Percentiles rank a stretch among this genome's conserved stretches.
Conservation (phyloP, 352 stramenopile species). For the Globisporangium alternatum region DNA sequence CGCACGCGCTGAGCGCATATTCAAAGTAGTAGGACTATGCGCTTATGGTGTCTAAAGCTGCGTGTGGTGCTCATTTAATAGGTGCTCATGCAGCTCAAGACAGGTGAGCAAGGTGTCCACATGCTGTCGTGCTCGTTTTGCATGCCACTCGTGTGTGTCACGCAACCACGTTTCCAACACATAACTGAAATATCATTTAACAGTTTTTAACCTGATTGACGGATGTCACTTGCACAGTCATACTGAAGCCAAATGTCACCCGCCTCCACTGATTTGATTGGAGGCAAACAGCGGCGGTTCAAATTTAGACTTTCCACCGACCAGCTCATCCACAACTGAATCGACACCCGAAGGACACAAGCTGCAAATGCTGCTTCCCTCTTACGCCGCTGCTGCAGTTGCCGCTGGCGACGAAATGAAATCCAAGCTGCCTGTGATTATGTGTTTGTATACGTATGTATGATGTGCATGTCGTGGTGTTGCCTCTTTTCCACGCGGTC, state of each 20-base stretch:
- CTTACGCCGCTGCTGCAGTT: constrained; percentile 12
- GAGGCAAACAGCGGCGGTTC: not conserved
- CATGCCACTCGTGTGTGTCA: not conserved
- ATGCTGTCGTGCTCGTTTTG: not conserved
- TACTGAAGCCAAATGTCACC: constrained; percentile 8
- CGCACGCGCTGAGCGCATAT: not conserved
- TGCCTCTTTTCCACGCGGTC: constrained; percentile 11
- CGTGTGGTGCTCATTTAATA: not conserved
- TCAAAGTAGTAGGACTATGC: not conserved
- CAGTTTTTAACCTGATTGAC: not conserved
- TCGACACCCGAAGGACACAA: not conserved
- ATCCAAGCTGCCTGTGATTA: not conserved
- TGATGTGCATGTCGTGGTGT: not conserved
- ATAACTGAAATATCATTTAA: not conserved
- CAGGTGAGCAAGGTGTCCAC: not conserved
- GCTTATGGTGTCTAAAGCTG: not conserved
- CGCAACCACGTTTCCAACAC: not conserved
- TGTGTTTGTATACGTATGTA: not conserved
- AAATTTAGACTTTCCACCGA: not conserved
- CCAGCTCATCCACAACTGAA: not conserved
- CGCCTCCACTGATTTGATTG: constrained; percentile 11
- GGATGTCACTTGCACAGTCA: not conserved
- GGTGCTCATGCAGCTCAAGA: not conserved
- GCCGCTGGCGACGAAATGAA: not conserved
- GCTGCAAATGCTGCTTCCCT: not conserved